These are phyloP conservation scores for Mitragyna speciosa DNA, from an alignment of 257 asterid species.

Conservation along the genomic window DNA sequence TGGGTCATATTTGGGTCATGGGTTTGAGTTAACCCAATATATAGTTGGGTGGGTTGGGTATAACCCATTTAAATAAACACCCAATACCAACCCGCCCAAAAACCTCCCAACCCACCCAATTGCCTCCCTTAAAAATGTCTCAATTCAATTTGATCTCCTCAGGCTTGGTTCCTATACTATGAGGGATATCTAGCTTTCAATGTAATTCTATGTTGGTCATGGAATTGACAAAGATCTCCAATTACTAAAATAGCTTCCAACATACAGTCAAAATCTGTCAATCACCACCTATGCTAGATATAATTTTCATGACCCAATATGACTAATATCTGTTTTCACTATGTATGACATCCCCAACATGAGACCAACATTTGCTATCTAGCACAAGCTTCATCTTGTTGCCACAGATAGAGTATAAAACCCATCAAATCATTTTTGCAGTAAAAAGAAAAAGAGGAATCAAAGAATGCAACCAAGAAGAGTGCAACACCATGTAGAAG, in stretches of 20 bases:
- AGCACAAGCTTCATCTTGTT: not conserved
- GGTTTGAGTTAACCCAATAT: too few relatives aligned
- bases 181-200: not conserved
- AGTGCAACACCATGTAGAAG: too few relatives aligned
- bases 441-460: not conserved
- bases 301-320: not conserved
- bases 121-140: too few relatives aligned
- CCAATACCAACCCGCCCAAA: too few relatives aligned
- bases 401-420: not conserved
- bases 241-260: not conserved
- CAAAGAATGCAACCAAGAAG: too few relatives aligned
- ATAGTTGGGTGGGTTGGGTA: too few relatives aligned
- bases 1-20: too few relatives aligned
- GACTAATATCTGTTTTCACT: not conserved
- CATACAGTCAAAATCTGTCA: not conserved
- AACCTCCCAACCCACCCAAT: too few relatives aligned
- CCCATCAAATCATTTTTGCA: not conserved
- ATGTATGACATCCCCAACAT: not conserved
- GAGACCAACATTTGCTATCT: not conserved
- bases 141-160: not conserved
- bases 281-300: not conserved
- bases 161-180: not conserved
- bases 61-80: too few relatives aligned
- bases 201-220: not conserved
- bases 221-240: not conserved